These are phyloP conservation scores for Sclerospora graminicola DNA, from an alignment of 352 stramenopile genomes.

Conservation along the genomic window DNA sequence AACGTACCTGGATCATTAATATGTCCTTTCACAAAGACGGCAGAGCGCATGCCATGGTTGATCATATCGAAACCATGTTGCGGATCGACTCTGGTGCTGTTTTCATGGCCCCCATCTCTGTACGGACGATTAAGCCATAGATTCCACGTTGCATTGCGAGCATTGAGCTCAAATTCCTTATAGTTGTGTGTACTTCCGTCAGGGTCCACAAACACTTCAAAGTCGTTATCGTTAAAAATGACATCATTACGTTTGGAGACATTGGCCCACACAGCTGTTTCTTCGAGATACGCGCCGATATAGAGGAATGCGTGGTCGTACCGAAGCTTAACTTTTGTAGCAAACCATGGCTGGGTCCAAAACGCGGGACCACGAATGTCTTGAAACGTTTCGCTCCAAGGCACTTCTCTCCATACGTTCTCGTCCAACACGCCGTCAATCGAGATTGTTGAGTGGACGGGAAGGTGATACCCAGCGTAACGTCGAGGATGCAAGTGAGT, in stretches of 20 bases:
- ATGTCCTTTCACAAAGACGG: slow-evolving; percentile 42
- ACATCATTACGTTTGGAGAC: slow-evolving; percentile 51
- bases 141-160: slow-evolving; percentile 84
- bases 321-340: slow-evolving; percentile 59
- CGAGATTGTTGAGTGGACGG: slow-evolving; percentile 6
- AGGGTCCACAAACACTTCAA: slow-evolving; percentile 87
- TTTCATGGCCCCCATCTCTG: slow-evolving; percentile 65
- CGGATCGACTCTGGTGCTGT: slow-evolving; percentile 66
- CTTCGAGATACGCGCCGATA: slow-evolving; percentile 57
- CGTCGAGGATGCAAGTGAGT: slow-evolving; percentile 21
- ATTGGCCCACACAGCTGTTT: slow-evolving; percentile 60
- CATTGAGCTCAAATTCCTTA: slow-evolving; percentile 89
- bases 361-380: slow-evolving; percentile 48
- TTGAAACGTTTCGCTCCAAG: slow-evolving; percentile 48
- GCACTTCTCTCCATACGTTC: slow-evolving; percentile 35
- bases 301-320: slow-evolving; percentile 68
- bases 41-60: slow-evolving; percentile 27
- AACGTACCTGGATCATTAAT: slow-evolving; percentile 49
- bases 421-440: slow-evolving; percentile 58
- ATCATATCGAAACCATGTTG: slow-evolving; percentile 62
- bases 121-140: slow-evolving; percentile 84
- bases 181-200: slow-evolving; percentile 73
- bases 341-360: slow-evolving; percentile 67
- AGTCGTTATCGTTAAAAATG: slow-evolving; percentile 86
- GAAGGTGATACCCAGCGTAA: slow-evolving; percentile 29